Percentiles rank a stretch among this genome's conserved stretches.
These are phyloP conservation scores for Ormosia emarginata DNA, from an alignment of 306 rosid species.

Conservation along the genomic window DNA sequence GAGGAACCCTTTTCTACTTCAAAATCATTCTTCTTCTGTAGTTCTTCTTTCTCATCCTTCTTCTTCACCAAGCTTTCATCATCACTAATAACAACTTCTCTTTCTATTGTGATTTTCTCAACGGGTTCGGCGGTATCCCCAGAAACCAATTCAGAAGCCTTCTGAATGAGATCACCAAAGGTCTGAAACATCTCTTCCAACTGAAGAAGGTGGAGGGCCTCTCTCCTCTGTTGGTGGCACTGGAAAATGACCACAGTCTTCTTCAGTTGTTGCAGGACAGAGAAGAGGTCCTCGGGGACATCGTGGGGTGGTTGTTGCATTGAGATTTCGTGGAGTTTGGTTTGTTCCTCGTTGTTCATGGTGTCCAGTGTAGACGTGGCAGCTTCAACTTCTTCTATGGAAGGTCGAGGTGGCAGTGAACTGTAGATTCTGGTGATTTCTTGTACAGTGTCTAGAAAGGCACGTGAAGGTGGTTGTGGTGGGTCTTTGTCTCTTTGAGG, in stretches of 20 bases:
- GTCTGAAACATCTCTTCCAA: constrained; percentile 54
- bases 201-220: constrained; percentile 58
- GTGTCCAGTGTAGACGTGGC: constrained; percentile 59
- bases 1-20: constrained; percentile 40
- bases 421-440: constrained; percentile 58
- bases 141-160: constrained; percentile 63
- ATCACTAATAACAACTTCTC: constrained; percentile 27
- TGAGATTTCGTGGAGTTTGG: constrained; percentile 59
- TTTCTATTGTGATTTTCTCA: constrained; percentile 5
- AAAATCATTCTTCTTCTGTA: constrained; percentile 16
- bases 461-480: constrained; percentile 39
- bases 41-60: constrained; percentile 28
- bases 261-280: constrained; percentile 54
- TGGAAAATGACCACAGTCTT: constrained; percentile 55
- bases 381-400: constrained; percentile 78
- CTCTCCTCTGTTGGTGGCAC: constrained; percentile 56
- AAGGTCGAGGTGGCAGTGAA: constrained; percentile 84
- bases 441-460: constrained; percentile 43
- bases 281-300: constrained; percentile 63
- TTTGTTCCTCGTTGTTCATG: constrained; percentile 54
- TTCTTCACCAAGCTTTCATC: constrained; percentile 34
- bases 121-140: constrained; percentile 39
- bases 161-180: constrained; percentile 75
- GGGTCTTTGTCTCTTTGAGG: constrained; percentile 27
- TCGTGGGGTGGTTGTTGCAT: constrained; percentile 31